These are phyloP conservation scores for Entomortierella beljakovae DNA, from an alignment of 192 early-diverging fungal species.

Conservation along the genomic window DNA sequence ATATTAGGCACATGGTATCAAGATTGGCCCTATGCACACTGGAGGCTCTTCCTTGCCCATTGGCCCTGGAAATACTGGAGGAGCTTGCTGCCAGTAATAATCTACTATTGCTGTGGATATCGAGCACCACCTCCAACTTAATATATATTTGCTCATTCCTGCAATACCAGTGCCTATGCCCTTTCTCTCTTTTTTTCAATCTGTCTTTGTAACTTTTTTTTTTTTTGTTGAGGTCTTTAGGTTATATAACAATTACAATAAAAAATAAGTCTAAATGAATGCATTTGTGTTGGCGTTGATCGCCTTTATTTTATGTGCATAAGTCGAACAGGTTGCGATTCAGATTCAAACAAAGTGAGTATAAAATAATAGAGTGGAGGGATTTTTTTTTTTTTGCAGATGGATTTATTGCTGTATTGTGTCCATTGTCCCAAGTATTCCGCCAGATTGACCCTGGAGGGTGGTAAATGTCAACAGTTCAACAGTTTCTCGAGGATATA, in stretches of 20 bases:
- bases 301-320: slow-evolving; percentile 5
- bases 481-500: not conserved
- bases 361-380: slow-evolving; percentile 8
- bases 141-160: slow-evolving; percentile 8
- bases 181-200: slow-evolving; percentile 5
- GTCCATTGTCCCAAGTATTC: slow-evolving; percentile 3
- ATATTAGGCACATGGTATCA: slow-evolving; percentile 63
- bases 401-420: slow-evolving; percentile 11
- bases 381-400: not conserved
- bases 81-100: slow-evolving; percentile 55
- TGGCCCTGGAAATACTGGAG: slow-evolving; percentile 34
- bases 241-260: too few species aligned
- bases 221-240: too few species aligned
- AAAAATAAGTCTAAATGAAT: not conserved
- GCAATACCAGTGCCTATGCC: not conserved
- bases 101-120: not conserved
- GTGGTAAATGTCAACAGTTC: not conserved
- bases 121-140: slow-evolving; percentile 2
- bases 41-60: slow-evolving; percentile 69
- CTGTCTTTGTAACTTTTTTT: not conserved
- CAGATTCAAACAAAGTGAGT: too few species aligned
- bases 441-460: too few species aligned
- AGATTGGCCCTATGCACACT: slow-evolving; percentile 70
- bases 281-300: not conserved
- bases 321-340: too few species aligned